Percentiles rank a stretch among this genome's conserved stretches.
Conservation (phyloP, 2,329 filamentous ascomycete genomes). For the Alternaria sp. region DNA sequence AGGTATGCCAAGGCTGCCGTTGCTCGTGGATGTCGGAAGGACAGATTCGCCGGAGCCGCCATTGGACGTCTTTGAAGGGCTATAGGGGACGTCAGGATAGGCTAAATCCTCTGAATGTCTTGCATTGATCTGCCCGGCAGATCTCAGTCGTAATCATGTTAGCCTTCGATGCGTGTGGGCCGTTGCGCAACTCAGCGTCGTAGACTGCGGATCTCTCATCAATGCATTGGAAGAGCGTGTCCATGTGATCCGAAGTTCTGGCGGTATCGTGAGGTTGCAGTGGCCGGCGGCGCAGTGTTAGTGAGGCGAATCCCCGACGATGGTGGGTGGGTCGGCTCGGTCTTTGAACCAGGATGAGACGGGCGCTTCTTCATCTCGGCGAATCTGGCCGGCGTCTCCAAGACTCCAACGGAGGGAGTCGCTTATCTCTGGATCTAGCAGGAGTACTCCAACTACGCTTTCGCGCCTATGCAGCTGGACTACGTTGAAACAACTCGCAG, state of each 20-base stretch:
- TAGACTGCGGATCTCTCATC: neutral
- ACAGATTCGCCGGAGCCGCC: neutral
- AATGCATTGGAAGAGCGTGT: neutral
- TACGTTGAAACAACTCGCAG: too few species aligned
- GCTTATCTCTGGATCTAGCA: neutral
- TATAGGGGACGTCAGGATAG: neutral
- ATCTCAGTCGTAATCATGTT: neutral
- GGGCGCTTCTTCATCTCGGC: neutral
- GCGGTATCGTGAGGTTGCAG: conserved; percentile 10
- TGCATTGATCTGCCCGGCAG: conserved; percentile 1
- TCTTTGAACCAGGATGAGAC: neutral
- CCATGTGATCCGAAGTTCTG: conserved; percentile 4
- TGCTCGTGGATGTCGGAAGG: neutral
- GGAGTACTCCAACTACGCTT: neutral
- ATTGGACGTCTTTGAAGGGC: neutral
- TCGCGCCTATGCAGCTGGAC: neutral
- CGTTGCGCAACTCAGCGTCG: neutral
- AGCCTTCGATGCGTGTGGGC: neutral
- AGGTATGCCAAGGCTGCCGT: neutral
- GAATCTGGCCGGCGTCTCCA: neutral
- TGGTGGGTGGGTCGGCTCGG: neutral
- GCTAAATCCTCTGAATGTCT: neutral
- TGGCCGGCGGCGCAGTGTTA: conserved; percentile 9
- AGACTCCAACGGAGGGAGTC: neutral
- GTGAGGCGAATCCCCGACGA: neutral